Conservation (phyloP, 257 asterid genomes). For the Coffea eugenioides region DNA sequence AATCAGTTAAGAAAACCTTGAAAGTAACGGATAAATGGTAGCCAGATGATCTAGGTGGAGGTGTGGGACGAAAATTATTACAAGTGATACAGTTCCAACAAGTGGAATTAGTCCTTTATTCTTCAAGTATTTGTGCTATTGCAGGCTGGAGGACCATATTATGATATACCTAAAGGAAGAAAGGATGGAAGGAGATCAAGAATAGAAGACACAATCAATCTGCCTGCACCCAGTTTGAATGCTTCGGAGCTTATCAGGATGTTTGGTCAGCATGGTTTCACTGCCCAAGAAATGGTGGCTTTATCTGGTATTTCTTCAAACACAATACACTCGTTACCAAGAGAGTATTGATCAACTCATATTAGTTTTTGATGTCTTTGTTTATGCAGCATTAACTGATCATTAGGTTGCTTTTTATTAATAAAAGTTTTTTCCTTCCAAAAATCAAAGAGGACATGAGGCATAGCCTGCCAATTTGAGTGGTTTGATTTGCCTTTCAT, state of each 20-base stretch:
- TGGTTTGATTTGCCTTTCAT: not conserved
- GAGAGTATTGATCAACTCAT: not conserved
- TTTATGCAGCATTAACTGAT: not conserved
- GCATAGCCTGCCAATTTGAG: not conserved
- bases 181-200: constrained; percentile 80
- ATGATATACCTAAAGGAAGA: constrained; percentile 79
- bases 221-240: constrained; percentile 77
- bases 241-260: constrained; percentile 60
- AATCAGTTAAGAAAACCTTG: not conserved
- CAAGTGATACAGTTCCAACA: not conserved
- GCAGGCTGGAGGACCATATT: constrained; percentile 86
- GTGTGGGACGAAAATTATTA: not conserved
- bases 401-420: not conserved
- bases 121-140: not conserved
- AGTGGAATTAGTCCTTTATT: not conserved
- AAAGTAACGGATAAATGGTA: not conserved
- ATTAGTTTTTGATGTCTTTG: not conserved
- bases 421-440: not conserved
- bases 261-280: constrained; percentile 79
- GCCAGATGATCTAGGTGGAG: not conserved
- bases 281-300: constrained; percentile 85
- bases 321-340: not conserved
- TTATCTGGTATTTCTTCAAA: constrained; percentile 54
- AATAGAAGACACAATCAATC: constrained; percentile 76
- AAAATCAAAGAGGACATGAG: not conserved